Conservation (phyloP, 139 green algal species). For the Yamagishiella unicocca region DNA sequence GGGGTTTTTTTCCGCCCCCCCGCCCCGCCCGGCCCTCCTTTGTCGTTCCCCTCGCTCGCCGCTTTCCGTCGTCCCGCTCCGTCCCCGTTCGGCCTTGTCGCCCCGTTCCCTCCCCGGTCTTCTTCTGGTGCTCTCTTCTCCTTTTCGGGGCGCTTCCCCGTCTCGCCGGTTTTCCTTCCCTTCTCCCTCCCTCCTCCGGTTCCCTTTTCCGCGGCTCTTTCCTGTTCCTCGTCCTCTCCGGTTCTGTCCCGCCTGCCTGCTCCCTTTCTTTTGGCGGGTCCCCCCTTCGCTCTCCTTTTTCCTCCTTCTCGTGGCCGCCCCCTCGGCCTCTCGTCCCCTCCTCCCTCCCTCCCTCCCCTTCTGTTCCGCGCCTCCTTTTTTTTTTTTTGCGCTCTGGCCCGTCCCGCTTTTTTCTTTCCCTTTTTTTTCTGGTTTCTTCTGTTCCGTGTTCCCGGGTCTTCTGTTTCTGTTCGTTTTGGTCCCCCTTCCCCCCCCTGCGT, state of each 20-base stretch:
- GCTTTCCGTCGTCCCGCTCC: too few species aligned
- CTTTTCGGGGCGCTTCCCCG: neutral
- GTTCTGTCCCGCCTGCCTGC: neutral
- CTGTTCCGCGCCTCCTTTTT: neutral
- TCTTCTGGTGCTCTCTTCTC: neutral
- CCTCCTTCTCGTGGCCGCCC: neutral
- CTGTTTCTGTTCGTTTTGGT: neutral
- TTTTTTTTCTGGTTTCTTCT: neutral
- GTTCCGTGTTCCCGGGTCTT: neutral
- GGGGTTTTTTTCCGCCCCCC: neutral
- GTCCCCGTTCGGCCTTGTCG: neutral
- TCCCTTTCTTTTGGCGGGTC: too few species aligned
- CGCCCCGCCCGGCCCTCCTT: neutral
- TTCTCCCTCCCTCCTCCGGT: neutral
- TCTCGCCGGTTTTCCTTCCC: neutral
- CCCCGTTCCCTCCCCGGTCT: neutral
- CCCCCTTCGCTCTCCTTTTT: too few species aligned
- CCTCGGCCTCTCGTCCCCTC: neutral
- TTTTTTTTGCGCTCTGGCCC: neutral
- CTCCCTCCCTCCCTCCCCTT: neutral
- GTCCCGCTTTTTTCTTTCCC: neutral
- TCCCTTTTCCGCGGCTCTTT: neutral
- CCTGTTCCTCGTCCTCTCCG: neutral
- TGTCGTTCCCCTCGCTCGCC: too few species aligned
- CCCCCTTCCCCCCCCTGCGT: neutral